Percentiles rank a stretch among this genome's conserved stretches.
Evolutionary conservation across 2,329 filamentous ascomycete species (phyloP).

Genomic region (Lasiodiplodia gonubiensis): DNA sequence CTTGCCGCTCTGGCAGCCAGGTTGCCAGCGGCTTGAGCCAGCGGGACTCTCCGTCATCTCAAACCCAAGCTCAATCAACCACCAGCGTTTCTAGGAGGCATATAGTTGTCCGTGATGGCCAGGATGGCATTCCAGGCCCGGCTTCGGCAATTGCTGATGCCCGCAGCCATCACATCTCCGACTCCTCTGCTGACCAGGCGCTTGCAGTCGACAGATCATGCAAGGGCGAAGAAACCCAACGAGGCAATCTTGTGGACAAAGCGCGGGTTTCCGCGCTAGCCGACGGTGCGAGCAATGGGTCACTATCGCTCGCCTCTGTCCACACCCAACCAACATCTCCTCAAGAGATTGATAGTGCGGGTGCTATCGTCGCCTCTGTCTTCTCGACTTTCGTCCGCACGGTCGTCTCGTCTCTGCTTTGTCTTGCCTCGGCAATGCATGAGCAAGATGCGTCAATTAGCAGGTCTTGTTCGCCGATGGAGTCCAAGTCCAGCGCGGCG

Average conservation of each 20-base stretch:
- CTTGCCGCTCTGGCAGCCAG: not conserved
- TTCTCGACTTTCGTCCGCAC: not conserved
- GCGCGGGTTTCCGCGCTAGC: not conserved
- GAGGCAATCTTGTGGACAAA: too few relatives aligned
- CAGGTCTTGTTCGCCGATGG: not conserved
- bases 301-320: not conserved
- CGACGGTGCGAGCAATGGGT: not conserved
- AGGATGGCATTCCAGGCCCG: not conserved
- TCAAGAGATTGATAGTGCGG: not conserved
- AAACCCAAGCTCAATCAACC: not conserved
- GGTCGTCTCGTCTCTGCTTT: not conserved
- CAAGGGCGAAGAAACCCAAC: conserved; percentile 1
- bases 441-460: not conserved
- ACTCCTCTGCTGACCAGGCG: not conserved
- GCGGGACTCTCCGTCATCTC: not conserved
- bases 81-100: not conserved
- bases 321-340: not conserved
- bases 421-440: not conserved
- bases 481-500: not conserved
- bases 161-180: not conserved
- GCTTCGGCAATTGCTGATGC: not conserved
- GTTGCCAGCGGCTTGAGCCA: not conserved
- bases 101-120: too few relatives aligned
- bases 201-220: not conserved
- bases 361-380: not conserved